Evolutionary conservation across 805 yeast genomes (phyloP), one percentile per base, ranked within the genome.

Genomic region (Yarrowia alimentaria): DNA sequence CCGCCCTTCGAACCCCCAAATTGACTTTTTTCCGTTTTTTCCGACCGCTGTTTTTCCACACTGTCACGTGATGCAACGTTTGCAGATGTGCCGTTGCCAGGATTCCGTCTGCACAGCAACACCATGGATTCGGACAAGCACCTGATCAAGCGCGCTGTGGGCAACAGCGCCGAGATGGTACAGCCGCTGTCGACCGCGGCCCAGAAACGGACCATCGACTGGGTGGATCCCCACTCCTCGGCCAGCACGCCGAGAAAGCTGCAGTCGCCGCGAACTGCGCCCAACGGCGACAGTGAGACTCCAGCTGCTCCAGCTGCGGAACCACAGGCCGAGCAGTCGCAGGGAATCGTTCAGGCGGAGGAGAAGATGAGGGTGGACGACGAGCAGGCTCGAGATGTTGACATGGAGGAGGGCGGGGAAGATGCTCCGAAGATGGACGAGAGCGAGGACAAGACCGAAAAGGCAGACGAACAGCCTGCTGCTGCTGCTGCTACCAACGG

Each of bases 141-240:
- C 20, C 37, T 43, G 26, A 30, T 30, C 28, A 30, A 30, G 30
- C 50, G 50, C 37, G 50, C 50, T 11, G 50, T 43, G 29, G 37
- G 29, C 20, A 43, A 43, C 50, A 14, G 30, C 22, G 37, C 28
- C 9, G 37, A 43, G 37, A 16, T n/a, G n/a, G 7, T 7, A 7
- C 13, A 12, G 17, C 11, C 37, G 22, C 29, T 43, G 50, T 43
- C 50, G n/a, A 6, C 37, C 9, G 10, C 37, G 13, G 50, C 50
- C 30, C 35, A 43, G 30, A 43, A 43, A 16, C 50, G 50, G 21
- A 43, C 50, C 17, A 43, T 43, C 13, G 50, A 43, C 37, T 43
- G 50, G 50, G 50, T 43, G 21, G 50, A 43, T 30, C 50, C 26
- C 9, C 50, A 43, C 16, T 43, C 50, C 3, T 20, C 37, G 7